Conservation (phyloP, 352 stramenopile genomes). For the Globisporangium camurandrum region DNA sequence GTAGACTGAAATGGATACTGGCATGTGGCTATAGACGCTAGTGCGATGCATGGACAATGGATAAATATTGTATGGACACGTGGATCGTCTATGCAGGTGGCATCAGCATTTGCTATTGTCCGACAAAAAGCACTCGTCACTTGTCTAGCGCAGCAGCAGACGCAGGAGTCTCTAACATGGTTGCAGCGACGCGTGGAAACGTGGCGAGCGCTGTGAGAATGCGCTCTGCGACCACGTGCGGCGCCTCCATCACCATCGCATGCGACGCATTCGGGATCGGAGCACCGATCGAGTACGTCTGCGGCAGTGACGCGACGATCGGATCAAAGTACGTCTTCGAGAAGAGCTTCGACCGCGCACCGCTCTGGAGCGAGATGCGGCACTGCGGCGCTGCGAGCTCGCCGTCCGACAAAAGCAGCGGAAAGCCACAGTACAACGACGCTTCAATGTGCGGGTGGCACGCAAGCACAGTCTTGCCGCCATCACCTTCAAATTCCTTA, state of each 20-base stretch:
- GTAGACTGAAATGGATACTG: not conserved
- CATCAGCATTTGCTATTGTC: too few species aligned
- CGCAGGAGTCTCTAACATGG: not conserved
- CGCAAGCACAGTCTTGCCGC: conserved; percentile 15
- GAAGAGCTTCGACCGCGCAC: conserved; percentile 22
- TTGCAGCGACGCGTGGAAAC: conserved; percentile 6
- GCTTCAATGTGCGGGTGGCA: conserved; percentile 36
- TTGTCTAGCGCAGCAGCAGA: not conserved
- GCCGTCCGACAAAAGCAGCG: conserved; percentile 14
- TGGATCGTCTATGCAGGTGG: too few species aligned
- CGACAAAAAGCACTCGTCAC: too few species aligned
- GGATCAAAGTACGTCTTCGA: conserved; percentile 6
- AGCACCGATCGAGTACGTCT: conserved; percentile 17
- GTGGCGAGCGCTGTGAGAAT: not conserved
- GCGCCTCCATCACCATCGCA: conserved; percentile 31
- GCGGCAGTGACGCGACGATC: conserved; percentile 11
- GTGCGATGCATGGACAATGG: not conserved
- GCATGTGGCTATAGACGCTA: too few species aligned
- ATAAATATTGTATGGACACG: not conserved
- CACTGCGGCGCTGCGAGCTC: conserved; percentile 25
- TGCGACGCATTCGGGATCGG: conserved; percentile 28
- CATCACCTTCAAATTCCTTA: conserved; percentile 19
- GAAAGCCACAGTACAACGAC: conserved; percentile 20
- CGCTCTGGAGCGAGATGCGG: conserved; percentile 23
- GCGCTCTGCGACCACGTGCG: not conserved